Conservation (phyloP, 2,329 filamentous ascomycete genomes). For the Clathrospora elynae region DNA sequence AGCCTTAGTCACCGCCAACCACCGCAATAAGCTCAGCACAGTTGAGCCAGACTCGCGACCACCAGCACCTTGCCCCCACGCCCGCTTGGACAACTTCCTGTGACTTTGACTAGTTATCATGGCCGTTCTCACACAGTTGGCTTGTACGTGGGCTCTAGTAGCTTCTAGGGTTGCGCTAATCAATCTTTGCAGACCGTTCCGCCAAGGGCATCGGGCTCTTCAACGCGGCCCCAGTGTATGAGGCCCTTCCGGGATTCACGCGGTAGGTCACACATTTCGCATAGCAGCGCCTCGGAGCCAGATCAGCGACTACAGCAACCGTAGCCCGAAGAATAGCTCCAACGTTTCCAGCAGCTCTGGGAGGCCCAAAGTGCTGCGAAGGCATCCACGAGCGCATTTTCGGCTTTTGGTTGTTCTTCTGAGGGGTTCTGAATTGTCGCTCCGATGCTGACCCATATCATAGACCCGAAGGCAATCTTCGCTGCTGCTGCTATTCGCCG, state of each 20-base stretch:
- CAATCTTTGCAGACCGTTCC: slow-evolving; percentile 70
- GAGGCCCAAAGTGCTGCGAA: too few species aligned
- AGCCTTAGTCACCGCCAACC: slow-evolving; percentile 39
- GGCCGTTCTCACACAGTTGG: slow-evolving; percentile 91
- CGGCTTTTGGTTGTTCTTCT: too few species aligned
- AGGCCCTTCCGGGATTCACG: slow-evolving; percentile 77
- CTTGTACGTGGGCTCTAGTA: slow-evolving; percentile 61
- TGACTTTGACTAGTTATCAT: slow-evolving; percentile 95
- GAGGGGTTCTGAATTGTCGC: too few species aligned
- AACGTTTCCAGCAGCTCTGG: too few species aligned
- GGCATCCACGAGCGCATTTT: too few species aligned
- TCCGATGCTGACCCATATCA: slow-evolving; percentile 16
- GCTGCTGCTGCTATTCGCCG: slow-evolving; percentile 93
- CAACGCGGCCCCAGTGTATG: slow-evolving; percentile 88
- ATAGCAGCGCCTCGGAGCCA: too few species aligned
- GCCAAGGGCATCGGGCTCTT: slow-evolving; percentile 94
- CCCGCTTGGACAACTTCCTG: slow-evolving; percentile 55
- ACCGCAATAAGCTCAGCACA: slow-evolving; percentile 21
- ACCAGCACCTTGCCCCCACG: slow-evolving; percentile 37
- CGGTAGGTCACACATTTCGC: slow-evolving; percentile 55
- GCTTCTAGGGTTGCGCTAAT: slow-evolving; percentile 15
- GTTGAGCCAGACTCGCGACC: slow-evolving; percentile 41
- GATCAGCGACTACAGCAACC: too few species aligned
- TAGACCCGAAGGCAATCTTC: slow-evolving; percentile 89
- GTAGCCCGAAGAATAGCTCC: too few species aligned